Base-by-base conservation (phyloP, 306 rosid genomes). In the Gastrolobium villosum region DNA sequence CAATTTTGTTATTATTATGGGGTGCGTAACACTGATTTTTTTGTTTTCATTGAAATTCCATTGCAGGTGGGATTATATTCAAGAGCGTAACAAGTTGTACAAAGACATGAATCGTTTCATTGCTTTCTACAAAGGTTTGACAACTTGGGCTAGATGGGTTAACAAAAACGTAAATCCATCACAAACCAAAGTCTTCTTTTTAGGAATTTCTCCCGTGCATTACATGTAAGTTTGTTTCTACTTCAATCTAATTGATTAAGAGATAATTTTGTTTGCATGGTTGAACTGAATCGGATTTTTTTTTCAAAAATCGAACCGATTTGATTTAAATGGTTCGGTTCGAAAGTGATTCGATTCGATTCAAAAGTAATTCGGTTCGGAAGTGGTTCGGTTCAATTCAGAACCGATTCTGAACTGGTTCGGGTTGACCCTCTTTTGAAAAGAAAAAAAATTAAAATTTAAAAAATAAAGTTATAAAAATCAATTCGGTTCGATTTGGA, bases 101-200 rank as follows among this genome's bases (percentile, higher is more conserved):
- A 93, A 87, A 70, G 98, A 93, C 67, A 95, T 95, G 99, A 87
- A 95, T 81, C 90, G 96, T 2, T 49, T 89, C 50, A 6, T 95
- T 14, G 91, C 91, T 3, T 95, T 76, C 77, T 95, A 95, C 80
- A 93, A 91, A 68, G 99, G 99, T 6, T 72, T 95, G 2, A 90
- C 98, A 3, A 95, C 99, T 15, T 95, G 99, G 99, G 93, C 83
- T 1, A 87, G 99, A 84, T 95, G 98, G 99, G 89, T 95, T 62
- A 90, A 93, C 79, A 80, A 74, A 5, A 77, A 88, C 36, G 94
- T 95, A 0, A 86, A 93, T 80, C 88, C 99, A 65, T 65, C 88
- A 26, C 88, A 93, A 72, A 95, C 99, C 65, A 93, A 86, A 64
- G 93, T 95, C 81, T 95, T 95, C 93, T 95, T 95, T 75, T 78